Evolutionary conservation across 2,329 filamentous ascomycete genomes (phyloP).

Genomic region (Penicillium palitans): DNA sequence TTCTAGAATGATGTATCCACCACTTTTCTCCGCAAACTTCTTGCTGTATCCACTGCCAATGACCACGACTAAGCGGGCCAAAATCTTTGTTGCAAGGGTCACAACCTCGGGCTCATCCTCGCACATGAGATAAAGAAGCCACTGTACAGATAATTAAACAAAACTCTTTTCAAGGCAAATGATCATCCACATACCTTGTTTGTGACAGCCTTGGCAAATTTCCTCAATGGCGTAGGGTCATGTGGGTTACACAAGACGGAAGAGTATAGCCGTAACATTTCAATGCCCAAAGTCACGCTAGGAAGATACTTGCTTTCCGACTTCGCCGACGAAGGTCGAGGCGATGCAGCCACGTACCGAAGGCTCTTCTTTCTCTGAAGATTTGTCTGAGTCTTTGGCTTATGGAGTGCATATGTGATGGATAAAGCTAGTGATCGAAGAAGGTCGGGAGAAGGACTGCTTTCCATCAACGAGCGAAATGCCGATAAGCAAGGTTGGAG

Average conservation of each 20-base stretch:
- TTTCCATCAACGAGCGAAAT: slow-evolving; percentile 75
- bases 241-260: slow-evolving; percentile 73
- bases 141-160: slow-evolving; percentile 52
- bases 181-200: slow-evolving; percentile 68
- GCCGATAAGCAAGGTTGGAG: slow-evolving; percentile 75
- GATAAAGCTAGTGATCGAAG: slow-evolving; percentile 86
- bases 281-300: slow-evolving; percentile 70
- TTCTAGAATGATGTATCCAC: slow-evolving; percentile 84
- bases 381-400: slow-evolving; percentile 48
- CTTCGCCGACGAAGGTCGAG: slow-evolving; percentile 37
- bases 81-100: slow-evolving; percentile 74
- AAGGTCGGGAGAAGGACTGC: slow-evolving; percentile 78
- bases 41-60: slow-evolving; percentile 79
- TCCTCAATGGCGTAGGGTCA: slow-evolving; percentile 69
- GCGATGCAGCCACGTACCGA: slow-evolving; percentile 35
- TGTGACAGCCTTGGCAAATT: slow-evolving; percentile 91
- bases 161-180: background rate
- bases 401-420: slow-evolving; percentile 87
- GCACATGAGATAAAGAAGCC: slow-evolving; percentile 86
- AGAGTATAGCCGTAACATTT: slow-evolving; percentile 74
- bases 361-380: slow-evolving; percentile 50
- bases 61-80: slow-evolving; percentile 78
- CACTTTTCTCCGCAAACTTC: slow-evolving; percentile 83
- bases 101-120: slow-evolving; percentile 84
- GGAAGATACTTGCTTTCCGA: slow-evolving; percentile 44